These are phyloP conservation scores for Exserohilum turcica DNA, from an alignment of 2,329 filamentous ascomycete species.

Conservation along the genomic window DNA sequence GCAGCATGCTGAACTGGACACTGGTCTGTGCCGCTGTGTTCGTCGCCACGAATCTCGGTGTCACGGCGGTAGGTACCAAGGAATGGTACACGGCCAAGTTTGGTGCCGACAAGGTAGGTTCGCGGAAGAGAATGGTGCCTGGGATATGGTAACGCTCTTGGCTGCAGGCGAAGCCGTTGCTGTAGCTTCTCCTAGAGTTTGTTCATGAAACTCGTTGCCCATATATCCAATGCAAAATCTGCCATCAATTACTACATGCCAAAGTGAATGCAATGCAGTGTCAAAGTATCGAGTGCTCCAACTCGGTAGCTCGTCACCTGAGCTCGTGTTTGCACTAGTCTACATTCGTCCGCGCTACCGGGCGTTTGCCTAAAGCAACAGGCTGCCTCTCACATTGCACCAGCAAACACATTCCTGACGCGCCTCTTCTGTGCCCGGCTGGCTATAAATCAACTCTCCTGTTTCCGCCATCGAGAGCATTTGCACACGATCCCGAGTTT, in stretches of 20 bases:
- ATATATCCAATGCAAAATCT: not conserved
- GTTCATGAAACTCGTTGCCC: not conserved
- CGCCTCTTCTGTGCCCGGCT: not conserved
- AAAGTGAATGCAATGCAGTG: not conserved
- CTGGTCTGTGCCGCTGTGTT: conserved; percentile 73
- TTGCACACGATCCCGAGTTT: not conserved
- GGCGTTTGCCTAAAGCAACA: conserved; percentile 14
- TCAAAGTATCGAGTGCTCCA: not conserved
- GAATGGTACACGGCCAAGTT: conserved; percentile 55
- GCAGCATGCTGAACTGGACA: conserved; percentile 71
- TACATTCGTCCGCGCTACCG: not conserved
- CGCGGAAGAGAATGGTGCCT: conserved; percentile 40
- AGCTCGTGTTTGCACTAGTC: conserved; percentile 3
- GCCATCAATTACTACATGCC: not conserved
- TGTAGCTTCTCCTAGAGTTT: not conserved
- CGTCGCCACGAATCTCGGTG: conserved; percentile 76
- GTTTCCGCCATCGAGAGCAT: not conserved
- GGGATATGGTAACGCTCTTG: conserved; percentile 36
- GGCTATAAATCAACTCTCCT: not conserved
- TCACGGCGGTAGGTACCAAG: conserved; percentile 78
- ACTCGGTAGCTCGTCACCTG: conserved; percentile 5
- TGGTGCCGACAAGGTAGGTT: conserved; percentile 36
- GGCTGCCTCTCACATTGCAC: conserved; percentile 1
- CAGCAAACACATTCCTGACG: not conserved
- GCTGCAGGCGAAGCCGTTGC: not conserved